phyloP scores from a whole-genome alignment of 2,329 filamentous ascomycete genomes.

The Ustulina deusta region DNA sequence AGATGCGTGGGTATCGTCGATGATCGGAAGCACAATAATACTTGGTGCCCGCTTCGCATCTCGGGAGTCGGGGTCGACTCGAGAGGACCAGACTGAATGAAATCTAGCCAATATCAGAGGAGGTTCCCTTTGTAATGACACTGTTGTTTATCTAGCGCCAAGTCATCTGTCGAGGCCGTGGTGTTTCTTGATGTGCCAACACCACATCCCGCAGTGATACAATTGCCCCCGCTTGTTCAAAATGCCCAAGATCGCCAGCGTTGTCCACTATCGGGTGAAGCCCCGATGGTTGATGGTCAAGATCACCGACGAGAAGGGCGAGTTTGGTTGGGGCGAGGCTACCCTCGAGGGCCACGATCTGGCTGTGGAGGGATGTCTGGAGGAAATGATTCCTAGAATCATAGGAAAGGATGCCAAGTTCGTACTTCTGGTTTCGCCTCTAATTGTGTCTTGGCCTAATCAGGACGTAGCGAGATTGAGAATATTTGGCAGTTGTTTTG shows the following conservation, averaged over 20 bases:
- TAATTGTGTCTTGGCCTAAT: not conserved
- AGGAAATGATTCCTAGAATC: slow-evolving; percentile 60
- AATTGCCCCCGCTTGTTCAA: not conserved
- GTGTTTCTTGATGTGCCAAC: not conserved
- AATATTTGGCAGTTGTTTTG: slow-evolving; percentile 83
- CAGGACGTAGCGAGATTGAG: slow-evolving; percentile 74
- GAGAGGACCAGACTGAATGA: not conserved
- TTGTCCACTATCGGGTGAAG: slow-evolving; percentile 80
- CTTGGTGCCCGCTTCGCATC: not conserved
- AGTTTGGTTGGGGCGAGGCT: slow-evolving; percentile 79
- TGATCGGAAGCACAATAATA: not conserved
- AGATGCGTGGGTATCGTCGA: not conserved
- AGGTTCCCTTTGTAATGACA: not conserved
- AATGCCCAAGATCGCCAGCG: slow-evolving; percentile 73
- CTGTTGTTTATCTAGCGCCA: not conserved
- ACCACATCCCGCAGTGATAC: not conserved
- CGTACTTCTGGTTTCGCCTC: slow-evolving; percentile 33
- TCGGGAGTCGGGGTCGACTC: not conserved
- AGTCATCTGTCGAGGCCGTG: not conserved
- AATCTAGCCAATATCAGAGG: not conserved
- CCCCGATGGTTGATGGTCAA: slow-evolving; percentile 85
- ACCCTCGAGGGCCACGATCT: slow-evolving; percentile 80
- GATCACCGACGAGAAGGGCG: slow-evolving; percentile 73
- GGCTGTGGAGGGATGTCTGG: slow-evolving; percentile 78
- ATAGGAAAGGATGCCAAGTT: slow-evolving; percentile 78